Conservation (phyloP, 108 stramenopile species). For the Thalassiosira profunda region DNA sequence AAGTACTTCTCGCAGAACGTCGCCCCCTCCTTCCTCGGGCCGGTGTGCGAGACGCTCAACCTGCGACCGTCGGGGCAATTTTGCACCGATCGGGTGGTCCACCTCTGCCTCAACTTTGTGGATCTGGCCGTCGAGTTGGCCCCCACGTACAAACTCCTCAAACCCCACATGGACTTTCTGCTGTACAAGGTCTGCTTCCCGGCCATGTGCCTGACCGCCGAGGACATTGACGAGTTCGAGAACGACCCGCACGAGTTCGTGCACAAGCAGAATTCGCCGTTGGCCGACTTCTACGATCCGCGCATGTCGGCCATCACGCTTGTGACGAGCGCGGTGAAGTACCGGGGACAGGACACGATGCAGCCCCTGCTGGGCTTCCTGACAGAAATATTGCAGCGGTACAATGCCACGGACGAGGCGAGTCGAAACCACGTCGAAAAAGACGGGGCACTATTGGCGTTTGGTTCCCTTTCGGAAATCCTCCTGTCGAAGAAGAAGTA, state of each 20-base stretch:
- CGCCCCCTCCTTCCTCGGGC: constrained; percentile 86
- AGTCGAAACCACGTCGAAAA: constrained; percentile 90
- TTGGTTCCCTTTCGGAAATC: constrained; percentile 89
- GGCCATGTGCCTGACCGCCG: constrained; percentile 87
- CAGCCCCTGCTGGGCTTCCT: constrained; percentile 82
- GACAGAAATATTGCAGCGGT: constrained; percentile 84
- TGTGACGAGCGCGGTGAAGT: constrained; percentile 92
- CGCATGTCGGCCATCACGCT: constrained; percentile 94
- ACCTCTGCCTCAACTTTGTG: constrained; percentile 94
- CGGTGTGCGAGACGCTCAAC: constrained; percentile 92
- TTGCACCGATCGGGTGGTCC: constrained; percentile 96
- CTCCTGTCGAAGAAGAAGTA: constrained; percentile 87
- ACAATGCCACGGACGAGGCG: constrained; percentile 71
- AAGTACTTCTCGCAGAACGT: constrained; percentile 87
- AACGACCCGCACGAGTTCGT: constrained; percentile 98
- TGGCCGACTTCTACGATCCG: constrained; percentile 96
- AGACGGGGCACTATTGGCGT: constrained; percentile 91
- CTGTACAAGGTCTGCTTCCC: constrained; percentile 97
- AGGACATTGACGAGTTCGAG: constrained; percentile 94
- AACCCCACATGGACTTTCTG: constrained; percentile 98
- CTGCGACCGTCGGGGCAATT: constrained; percentile 89
- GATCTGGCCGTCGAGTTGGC: constrained; percentile 92
- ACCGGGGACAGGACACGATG: constrained; percentile 92
- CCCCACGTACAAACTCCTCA: constrained; percentile 95
- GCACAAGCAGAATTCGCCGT: constrained; percentile 91